Evolutionary conservation across 805 yeast species (phyloP), one percentile per base, ranked within the genome.

Genomic region (Monosporozyma yasuniensis): DNA sequence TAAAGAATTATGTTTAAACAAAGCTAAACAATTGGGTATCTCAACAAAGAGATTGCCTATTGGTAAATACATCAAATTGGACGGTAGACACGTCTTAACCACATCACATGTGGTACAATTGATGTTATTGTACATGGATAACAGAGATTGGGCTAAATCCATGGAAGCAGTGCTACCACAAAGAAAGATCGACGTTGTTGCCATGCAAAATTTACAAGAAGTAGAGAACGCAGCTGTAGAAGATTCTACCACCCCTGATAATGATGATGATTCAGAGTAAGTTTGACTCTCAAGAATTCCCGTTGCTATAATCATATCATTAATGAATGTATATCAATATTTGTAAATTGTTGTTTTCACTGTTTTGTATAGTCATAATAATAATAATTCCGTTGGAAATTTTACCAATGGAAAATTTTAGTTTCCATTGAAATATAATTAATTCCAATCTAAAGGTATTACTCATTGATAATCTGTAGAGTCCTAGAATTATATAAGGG

Each of bases 61-160:
- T 49, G 95, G 83, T 49, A 87, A 88, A 65, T 87, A 74, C 61
- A 85, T 93, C 51, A 78, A 82, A 56, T 68, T 93, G 47, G 81
- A 86, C 52, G 96, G 98, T 1, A 77, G 98, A 57, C 80, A 81
- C 54, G 98, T 91, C 2, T 72, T 93, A 52, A 95, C 98, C 0
- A 90, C 97, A 0, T 85, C 95, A 30, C 98, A 91, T 64, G 98
- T 93, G n/a, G 84, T 87, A 53, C 96, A 91, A 64, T 69, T 93
- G 53, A 72, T 89, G 69, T 74, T 91, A 49, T 79, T 81, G 62
- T 89, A 91, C 85, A 75, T 82, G 52, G 95, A 89, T 58, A 70
- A 72, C 43, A 75, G 74, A 50, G 87, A 87, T 65, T 91, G 99
- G 98, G 84, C 80, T 57, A 67, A 65, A 47, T 95, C 97, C 0